A percentile compares a stretch with the other conserved stretches of the same genome.
Evolutionary conservation across 2,329 filamentous ascomycete species (phyloP).

Genomic region (Trichoderma afroharzianum): DNA sequence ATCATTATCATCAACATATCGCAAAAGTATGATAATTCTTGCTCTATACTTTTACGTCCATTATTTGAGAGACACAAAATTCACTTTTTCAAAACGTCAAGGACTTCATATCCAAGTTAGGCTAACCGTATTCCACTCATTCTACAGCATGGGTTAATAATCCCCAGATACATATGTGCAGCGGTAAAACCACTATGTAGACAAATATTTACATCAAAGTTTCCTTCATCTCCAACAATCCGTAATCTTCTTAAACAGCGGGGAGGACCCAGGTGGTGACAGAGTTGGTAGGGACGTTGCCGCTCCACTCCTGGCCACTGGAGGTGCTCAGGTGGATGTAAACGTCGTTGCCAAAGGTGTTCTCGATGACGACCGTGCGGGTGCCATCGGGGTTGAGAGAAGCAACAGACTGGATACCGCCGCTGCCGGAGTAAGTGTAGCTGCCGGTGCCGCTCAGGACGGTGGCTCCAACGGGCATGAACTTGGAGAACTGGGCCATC

Average conservation of each 20-base stretch:
- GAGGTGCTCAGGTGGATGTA: conserved; percentile 17
- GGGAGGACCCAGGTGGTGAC: conserved; percentile 21
- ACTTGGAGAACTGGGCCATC: conserved; percentile 48
- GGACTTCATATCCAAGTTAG: not conserved
- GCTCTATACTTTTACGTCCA: not conserved
- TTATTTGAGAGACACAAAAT: not conserved
- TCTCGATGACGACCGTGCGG: conserved; percentile 35
- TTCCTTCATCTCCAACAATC: not conserved
- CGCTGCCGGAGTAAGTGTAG: conserved; percentile 24
- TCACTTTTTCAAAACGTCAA: not conserved
- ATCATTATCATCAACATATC: not conserved
- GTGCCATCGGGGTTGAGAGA: conserved; percentile 43
- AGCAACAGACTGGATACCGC: conserved; percentile 42
- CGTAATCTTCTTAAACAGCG: not conserved
- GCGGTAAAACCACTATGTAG: not conserved
- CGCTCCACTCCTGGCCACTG: conserved; percentile 19
- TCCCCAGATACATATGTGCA: not conserved
- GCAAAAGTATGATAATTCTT: not conserved
- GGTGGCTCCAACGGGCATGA: conserved; percentile 42
- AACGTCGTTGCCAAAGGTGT: conserved; percentile 18
- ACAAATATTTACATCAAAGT: conserved; percentile 8
- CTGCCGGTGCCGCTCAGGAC: conserved; percentile 41
- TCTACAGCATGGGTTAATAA: not conserved
- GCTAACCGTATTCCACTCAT: not conserved
- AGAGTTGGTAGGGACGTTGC: conserved; percentile 15